Percentiles rank a stretch among this genome's conserved stretches.
phyloP scores from a whole-genome alignment of 305 asterid genomes.

The Nicotiana rustica region DNA sequence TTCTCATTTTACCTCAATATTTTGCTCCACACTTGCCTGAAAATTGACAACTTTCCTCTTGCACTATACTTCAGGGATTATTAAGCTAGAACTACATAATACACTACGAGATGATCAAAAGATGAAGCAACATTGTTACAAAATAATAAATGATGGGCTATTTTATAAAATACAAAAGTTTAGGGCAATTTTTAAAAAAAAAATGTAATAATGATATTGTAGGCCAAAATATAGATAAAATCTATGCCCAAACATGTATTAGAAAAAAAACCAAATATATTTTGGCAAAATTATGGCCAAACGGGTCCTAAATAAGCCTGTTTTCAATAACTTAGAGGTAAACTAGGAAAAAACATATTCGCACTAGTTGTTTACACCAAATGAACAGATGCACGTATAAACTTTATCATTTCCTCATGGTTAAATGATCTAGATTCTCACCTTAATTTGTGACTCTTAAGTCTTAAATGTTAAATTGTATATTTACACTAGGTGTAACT shows the following conservation, averaged over 20 bases:
- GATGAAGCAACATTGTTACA: no score
- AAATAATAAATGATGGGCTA: no score
- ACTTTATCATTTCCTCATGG: background rate
- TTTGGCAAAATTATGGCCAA: no score
- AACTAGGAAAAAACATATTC: background rate
- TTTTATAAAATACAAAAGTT: no score
- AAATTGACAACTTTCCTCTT: background rate
- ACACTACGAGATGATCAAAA: no score
- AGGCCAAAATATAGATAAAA: no score
- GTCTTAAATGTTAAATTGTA: background rate
- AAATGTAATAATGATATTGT: no score
- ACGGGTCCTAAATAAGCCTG: no score
- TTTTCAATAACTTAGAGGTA: background rate
- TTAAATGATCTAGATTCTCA: background rate
- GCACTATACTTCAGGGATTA: background rate
- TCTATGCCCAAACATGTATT: no score
- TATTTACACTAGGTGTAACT: background rate
- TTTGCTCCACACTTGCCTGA: background rate
- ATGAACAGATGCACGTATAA: background rate
- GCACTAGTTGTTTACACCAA: background rate
- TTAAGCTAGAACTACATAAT: no score
- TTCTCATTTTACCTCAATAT: background rate
- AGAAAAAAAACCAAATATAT: no score
- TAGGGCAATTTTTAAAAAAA: no score
- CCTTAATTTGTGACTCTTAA: background rate